These are phyloP conservation scores for Fusarium sterilihyphosum DNA, from an alignment of 2,329 filamentous ascomycete genomes.

Conservation along the genomic window DNA sequence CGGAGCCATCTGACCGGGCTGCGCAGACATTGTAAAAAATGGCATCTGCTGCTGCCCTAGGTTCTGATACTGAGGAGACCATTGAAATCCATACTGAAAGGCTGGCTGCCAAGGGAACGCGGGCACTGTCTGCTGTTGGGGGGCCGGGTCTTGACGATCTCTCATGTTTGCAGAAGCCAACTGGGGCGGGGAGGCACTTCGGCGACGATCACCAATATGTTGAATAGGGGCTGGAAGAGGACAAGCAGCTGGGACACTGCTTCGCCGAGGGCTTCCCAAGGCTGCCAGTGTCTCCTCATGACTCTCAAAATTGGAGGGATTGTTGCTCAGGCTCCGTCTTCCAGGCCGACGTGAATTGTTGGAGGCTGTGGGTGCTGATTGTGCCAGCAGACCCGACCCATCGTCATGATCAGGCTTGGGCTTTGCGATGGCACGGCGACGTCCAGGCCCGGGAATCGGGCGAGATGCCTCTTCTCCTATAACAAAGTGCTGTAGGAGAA, in stretches of 20 bases:
- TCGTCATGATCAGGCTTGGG: neutral
- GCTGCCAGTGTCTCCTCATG: neutral
- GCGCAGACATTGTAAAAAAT: neutral
- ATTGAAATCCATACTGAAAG: neutral
- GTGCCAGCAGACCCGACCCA: neutral
- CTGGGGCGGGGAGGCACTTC: neutral
- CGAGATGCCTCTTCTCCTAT: neutral
- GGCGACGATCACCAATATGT: neutral
- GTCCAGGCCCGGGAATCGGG: neutral
- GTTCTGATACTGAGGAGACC: neutral
- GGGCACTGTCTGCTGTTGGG: neutral
- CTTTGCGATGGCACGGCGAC: neutral
- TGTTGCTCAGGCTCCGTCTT: neutral
- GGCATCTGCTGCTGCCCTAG: neutral
- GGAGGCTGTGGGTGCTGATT: neutral
- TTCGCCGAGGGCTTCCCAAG: neutral
- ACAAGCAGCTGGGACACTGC: neutral
- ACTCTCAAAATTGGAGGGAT: neutral
- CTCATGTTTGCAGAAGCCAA: neutral
- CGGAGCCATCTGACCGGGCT: neutral
- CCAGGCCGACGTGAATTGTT: neutral
- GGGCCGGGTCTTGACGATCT: neutral
- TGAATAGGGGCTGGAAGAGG: neutral
- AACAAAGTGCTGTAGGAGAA: neutral
- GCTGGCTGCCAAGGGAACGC: neutral